phyloP scores from a whole-genome alignment of 345 rosid species.

The Linum usitatissimum region DNA sequence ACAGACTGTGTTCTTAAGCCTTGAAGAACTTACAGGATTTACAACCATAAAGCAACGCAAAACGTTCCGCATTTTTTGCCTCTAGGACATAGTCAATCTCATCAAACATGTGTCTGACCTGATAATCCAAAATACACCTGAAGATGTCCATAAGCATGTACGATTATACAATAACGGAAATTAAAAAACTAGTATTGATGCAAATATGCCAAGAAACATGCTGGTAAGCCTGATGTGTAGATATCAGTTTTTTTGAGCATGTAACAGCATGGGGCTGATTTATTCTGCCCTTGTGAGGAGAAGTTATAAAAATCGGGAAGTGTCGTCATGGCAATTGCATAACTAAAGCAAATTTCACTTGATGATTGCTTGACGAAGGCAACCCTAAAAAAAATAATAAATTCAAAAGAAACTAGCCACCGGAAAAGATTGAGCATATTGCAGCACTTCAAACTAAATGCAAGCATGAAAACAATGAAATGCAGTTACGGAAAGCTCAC shows the following conservation, averaged over 20 bases:
- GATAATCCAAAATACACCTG: constrained; percentile 46
- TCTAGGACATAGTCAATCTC: constrained; percentile 84
- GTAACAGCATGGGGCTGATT: neutral
- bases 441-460: neutral
- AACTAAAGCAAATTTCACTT: neutral
- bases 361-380: neutral
- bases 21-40: constrained; percentile 39
- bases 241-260: no score
- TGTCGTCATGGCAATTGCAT: neutral
- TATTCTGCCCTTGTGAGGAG: neutral
- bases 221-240: neutral
- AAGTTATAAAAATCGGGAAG: no score
- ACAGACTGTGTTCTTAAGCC: neutral
- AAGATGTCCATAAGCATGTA: constrained; percentile 34
- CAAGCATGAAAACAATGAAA: neutral
- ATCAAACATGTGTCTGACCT: constrained; percentile 99
- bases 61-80: constrained; percentile 91
- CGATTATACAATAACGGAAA: neutral
- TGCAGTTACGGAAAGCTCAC: constrained; percentile 33
- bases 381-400: no score
- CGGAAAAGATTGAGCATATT: neutral
- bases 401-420: neutral
- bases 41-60: constrained; percentile 64
- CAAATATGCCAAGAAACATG: neutral
- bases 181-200: neutral